These are phyloP conservation scores for peach (Prunus persica) DNA, from an alignment of 306 rosid genomes.

Conservation along the genomic window Prunus_persica_NCBIv2 NC_034015.1:16415001-16415500, in stretches of 20 bases:
- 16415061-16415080: conserved; percentile 67
- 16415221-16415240: conserved; percentile 78
- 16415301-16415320: conserved; percentile 88
- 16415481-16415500: not conserved
- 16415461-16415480: not conserved
- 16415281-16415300: conserved; percentile 79
- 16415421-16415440: conserved; percentile 88
- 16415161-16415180: conserved; percentile 45
- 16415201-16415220: conserved; percentile 55
- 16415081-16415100: conserved; percentile 88
- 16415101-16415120: conserved; percentile 82
- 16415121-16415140: conserved; percentile 71
- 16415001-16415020: conserved; percentile 85
- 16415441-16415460: conserved; percentile 56
- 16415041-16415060: conserved; percentile 49
- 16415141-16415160: conserved; percentile 69
- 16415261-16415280: conserved; percentile 60
- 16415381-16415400: conserved; percentile 95
- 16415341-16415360: conserved; percentile 81
- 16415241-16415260: conserved; percentile 92
- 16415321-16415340: conserved; percentile 58
- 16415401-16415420: conserved; percentile 92
- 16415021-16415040: conserved; percentile 88
- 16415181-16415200: conserved; percentile 50
- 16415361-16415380: conserved; percentile 84